Percentiles rank a stretch among this genome's conserved stretches.
These are phyloP conservation scores for Elaeagnus macrophylla DNA, from an alignment of 306 rosid genomes.

Conservation along the genomic window DNA sequence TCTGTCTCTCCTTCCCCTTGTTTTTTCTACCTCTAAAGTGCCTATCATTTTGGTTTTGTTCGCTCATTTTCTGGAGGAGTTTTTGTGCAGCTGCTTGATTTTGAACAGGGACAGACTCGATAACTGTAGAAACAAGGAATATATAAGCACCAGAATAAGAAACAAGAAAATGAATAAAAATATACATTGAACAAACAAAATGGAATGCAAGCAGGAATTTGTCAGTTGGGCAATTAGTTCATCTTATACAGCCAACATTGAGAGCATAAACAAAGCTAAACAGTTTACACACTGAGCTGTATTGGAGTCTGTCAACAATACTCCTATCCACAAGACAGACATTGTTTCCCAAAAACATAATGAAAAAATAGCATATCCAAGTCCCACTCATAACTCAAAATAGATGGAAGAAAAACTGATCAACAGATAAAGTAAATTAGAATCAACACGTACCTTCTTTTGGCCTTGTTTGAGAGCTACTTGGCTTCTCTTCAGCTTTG, in stretches of 20 bases:
- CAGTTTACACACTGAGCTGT: too few relatives aligned
- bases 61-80: constrained; percentile 62
- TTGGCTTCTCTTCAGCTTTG: constrained; percentile 57
- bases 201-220: neutral
- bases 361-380: too few relatives aligned
- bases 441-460: constrained; percentile 74
- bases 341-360: too few relatives aligned
- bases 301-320: too few relatives aligned
- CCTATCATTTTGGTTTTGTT: constrained; percentile 33
- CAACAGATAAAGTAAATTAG: too few relatives aligned
- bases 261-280: neutral
- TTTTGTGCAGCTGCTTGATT: constrained; percentile 95
- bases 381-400: too few relatives aligned
- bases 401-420: too few relatives aligned
- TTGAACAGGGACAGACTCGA: constrained; percentile 71
- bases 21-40: constrained; percentile 31
- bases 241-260: neutral
- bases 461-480: constrained; percentile 66
- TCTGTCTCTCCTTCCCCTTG: constrained; percentile 57
- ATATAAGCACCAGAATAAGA: constrained; percentile 4
- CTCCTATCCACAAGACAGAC: too few relatives aligned
- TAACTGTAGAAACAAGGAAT: constrained; percentile 31
- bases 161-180: neutral
- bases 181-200: neutral
- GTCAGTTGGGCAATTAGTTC: neutral